Base-by-base conservation (phyloP, 768 basidiomycete species). In the Tephrocybe sp. region DNA sequence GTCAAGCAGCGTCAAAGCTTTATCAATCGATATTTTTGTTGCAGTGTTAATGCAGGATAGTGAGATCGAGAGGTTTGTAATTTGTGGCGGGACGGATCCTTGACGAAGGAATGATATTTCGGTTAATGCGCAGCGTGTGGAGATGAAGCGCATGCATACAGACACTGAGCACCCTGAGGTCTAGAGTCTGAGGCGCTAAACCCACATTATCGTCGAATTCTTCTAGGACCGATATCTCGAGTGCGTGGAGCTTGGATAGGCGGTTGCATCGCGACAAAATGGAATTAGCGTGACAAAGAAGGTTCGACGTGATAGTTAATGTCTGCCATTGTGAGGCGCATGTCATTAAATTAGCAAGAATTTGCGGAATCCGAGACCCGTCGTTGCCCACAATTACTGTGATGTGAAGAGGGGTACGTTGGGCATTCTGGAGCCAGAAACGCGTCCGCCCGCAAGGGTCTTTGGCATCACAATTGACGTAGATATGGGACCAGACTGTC, bases 401-500 rank as follows among this genome's bases (percentile, higher is more conserved):
- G 56, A 83, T 71, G 33, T 70, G 64, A 39, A 85, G 71, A 7
- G 68, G 71, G 15, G 72, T 72, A 24, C 66, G 62, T 36, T 67
- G 66, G 7, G 77, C 78, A 55, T 68, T 79, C 44, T 68, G 64
- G 14, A 85, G 73, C 81, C 81, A 85, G 47, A 78, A 68, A 15
- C 60, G 69, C 18, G 77, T 77, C 53, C 75, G 73, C 2, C 67
- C 63, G 48, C 65, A 64, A 30, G 76, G 70, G 51, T 78, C 62
- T 17, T 70, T 62, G 34, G 68, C 66, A 54, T 80, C 74, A 48
- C 72, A 67, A 52, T 81, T 72, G 45, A 85, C 67, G 51, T 80
- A 77, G 48, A 85, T 58, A 59, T 75, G 69, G 3, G 81, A 80
- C 84, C 84, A 86, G 20, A 83, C 72, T 18, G 72, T 66, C n/a